phyloP scores from a whole-genome alignment of 2,329 filamentous ascomycete genomes.

The Scytalidium sp. region DNA sequence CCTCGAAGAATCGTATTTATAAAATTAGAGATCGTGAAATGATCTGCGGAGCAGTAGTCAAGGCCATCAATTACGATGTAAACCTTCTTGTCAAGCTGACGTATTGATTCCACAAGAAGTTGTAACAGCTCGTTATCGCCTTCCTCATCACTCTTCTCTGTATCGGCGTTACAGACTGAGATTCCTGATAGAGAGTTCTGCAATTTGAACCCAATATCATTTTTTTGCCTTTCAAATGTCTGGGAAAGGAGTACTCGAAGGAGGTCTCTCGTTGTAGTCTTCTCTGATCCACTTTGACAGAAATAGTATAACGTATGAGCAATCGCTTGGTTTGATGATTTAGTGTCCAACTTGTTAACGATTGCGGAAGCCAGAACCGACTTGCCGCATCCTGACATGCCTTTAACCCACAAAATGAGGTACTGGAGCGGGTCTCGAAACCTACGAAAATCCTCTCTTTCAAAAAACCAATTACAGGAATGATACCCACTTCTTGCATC shows the following conservation, averaged over 20 bases:
- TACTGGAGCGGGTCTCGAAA: background rate
- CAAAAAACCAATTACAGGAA: constrained; percentile 3
- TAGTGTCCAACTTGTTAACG: background rate
- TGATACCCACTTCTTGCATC: background rate
- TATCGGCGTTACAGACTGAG: background rate
- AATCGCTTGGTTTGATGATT: background rate
- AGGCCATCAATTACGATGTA: constrained; percentile 7
- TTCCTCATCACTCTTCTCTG: constrained; percentile 1
- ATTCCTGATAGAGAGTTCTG: background rate
- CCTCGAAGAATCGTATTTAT: background rate
- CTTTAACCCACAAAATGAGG: constrained; percentile 2
- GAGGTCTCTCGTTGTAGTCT: background rate
- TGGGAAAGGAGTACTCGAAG: constrained; percentile 1
- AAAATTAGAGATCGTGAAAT: background rate
- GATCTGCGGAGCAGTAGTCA: constrained; percentile 1
- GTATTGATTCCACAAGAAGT: background rate
- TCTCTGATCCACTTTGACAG: constrained; percentile 1
- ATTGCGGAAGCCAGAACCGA: constrained; percentile 4
- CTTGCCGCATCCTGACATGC: constrained; percentile 3
- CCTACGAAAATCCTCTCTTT: constrained; percentile 1
- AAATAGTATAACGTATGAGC: constrained; percentile 2
- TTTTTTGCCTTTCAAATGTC: background rate
- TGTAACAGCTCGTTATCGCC: constrained; percentile 2
- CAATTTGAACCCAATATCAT: background rate
- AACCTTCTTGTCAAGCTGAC: constrained; percentile 1